phyloP scores from a whole-genome alignment of 2,329 filamentous ascomycete genomes.

The Pseudocercospora crystallina region DNA sequence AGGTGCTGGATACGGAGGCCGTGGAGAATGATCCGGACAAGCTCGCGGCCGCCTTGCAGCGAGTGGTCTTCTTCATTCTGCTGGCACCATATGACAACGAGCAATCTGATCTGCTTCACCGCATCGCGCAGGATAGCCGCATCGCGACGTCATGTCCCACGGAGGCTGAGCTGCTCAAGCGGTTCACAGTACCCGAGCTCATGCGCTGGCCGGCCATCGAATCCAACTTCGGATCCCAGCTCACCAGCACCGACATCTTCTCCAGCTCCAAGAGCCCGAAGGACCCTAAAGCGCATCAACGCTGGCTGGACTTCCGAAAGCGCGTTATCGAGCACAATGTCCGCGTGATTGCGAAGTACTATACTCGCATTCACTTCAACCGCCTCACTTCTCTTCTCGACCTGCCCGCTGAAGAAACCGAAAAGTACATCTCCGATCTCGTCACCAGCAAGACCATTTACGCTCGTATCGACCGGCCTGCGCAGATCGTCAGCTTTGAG shows the following conservation, averaged over 20 bases:
- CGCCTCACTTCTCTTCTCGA: slow-evolving; percentile 89
- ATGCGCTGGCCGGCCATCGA: slow-evolving; percentile 98
- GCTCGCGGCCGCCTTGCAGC: slow-evolving; percentile 80
- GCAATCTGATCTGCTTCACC: slow-evolving; percentile 93
- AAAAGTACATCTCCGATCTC: slow-evolving; percentile 97
- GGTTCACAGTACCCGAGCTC: slow-evolving; percentile 92
- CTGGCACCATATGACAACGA: slow-evolving; percentile 97
- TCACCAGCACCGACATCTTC: slow-evolving; percentile 89
- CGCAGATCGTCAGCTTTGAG: slow-evolving; percentile 87
- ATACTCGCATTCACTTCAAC: slow-evolving; percentile 92
- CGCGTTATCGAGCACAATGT: slow-evolving; percentile 99
- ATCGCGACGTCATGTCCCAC: slow-evolving; percentile 56
- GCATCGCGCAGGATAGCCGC: slow-evolving; percentile 81
- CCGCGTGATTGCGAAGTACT: slow-evolving; percentile 96
- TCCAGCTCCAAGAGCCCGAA: slow-evolving; percentile 56
- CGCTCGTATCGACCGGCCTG: slow-evolving; percentile 93
- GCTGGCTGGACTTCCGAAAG: slow-evolving; percentile 95
- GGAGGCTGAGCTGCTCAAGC: slow-evolving; percentile 83
- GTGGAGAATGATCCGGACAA: slow-evolving; percentile 87
- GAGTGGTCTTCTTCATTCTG: slow-evolving; percentile 96
- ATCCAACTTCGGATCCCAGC: slow-evolving; percentile 81
- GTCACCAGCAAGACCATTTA: slow-evolving; percentile 98
- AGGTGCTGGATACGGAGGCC: slow-evolving; percentile 92
- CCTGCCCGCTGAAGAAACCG: slow-evolving; percentile 89
- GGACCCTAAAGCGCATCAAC: slow-evolving; percentile 77